Evolutionary conservation across 2,329 filamentous ascomycete genomes (phyloP), one percentile per base, ranked within the genome.

Genomic region (Pseudophaeomoniella oleicola): DNA sequence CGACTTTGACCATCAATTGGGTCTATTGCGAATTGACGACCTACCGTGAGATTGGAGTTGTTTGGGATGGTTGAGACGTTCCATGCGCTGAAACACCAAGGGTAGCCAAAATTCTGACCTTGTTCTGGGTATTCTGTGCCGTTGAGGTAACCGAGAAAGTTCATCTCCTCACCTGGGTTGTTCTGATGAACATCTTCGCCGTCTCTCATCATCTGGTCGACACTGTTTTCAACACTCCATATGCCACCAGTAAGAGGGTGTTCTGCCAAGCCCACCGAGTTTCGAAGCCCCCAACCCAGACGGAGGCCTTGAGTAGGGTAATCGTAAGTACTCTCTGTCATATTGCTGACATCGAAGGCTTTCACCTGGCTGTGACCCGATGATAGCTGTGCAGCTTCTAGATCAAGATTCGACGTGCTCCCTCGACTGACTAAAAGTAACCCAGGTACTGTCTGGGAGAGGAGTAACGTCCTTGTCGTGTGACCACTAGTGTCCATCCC

Each of bases 121-220:
- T 68, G 57, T 18, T 56, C 47, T 2, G 46, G 40, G 14, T 53
- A 56, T 5, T 45, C 9, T 0, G 66, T 67, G n/a, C 64, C 63
- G 32, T 69, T 67, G 3, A 81, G 59, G 39, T 66, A 69, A 3
- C 80, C 79, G 41, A 80, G 72, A 52, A 72, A 82, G 54, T 85
- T 84, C 52, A 86, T 56, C 55, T 85, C 77, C 50, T 85, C 81
- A 12, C 67, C 80, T 0, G 80, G 80, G 48, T 85, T 85, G 47
- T 81, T 64, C 41, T 71, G 54, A 45, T 80, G 74, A 32, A 82
- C 67, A 41, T 80, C 74, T n/a, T 63, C 45, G 6, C 68, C 70
- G 34, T 66, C 55, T 19, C 79, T 66, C 11, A 57, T 56, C 12
- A 83, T 62, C 27, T 79, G 55, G 53, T 84, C 79, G 5, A 74